Evolutionary conservation across 306 rosid species (phyloP).

Genomic region (Trifolium repens): DNA sequence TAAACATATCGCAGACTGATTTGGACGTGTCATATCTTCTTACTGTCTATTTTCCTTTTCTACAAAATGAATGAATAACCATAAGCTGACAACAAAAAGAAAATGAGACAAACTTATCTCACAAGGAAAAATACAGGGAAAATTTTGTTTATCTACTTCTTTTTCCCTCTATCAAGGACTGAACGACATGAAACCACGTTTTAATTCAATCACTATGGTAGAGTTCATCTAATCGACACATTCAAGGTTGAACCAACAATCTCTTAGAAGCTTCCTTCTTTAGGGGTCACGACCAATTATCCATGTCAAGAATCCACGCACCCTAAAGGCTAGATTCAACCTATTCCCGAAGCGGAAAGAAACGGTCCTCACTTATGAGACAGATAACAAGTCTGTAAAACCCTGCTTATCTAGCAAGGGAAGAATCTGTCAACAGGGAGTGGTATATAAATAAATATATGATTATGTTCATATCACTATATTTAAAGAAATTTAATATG

Average conservation of each 20-base stretch:
- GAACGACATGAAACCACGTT: slow-evolving; percentile 29
- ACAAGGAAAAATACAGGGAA: slow-evolving; percentile 35
- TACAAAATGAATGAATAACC: slow-evolving; percentile 45
- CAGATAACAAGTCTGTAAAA: slow-evolving; percentile 41
- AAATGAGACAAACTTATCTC: slow-evolving; percentile 44
- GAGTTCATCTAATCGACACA: slow-evolving; percentile 50
- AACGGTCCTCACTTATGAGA: slow-evolving; percentile 45
- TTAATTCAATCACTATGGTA: slow-evolving; percentile 40
- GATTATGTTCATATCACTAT: slow-evolving; percentile 24
- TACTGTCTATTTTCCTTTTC: slow-evolving; percentile 39
- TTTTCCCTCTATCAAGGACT: slow-evolving; percentile 35
- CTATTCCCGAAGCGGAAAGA: slow-evolving; percentile 34
- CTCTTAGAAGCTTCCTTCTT: slow-evolving; percentile 35
- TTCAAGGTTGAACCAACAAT: slow-evolving; percentile 45
- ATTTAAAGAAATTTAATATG: too few species aligned
- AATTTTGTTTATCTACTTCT: slow-evolving; percentile 2
- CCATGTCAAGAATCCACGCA: slow-evolving; percentile 42
- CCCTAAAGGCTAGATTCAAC: slow-evolving; percentile 37
- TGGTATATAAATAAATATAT: slow-evolving; percentile 5
- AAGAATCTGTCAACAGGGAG: slow-evolving; percentile 37
- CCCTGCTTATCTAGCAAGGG: slow-evolving; percentile 40
- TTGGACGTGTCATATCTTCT: slow-evolving; percentile 38
- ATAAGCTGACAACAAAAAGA: slow-evolving; percentile 26
- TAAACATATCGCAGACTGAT: slow-evolving; percentile 38
- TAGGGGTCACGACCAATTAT: slow-evolving; percentile 26